These are phyloP conservation scores for Colletotrichum godetiae DNA, from an alignment of 2,329 filamentous ascomycete genomes.

Conservation along the genomic window DNA sequence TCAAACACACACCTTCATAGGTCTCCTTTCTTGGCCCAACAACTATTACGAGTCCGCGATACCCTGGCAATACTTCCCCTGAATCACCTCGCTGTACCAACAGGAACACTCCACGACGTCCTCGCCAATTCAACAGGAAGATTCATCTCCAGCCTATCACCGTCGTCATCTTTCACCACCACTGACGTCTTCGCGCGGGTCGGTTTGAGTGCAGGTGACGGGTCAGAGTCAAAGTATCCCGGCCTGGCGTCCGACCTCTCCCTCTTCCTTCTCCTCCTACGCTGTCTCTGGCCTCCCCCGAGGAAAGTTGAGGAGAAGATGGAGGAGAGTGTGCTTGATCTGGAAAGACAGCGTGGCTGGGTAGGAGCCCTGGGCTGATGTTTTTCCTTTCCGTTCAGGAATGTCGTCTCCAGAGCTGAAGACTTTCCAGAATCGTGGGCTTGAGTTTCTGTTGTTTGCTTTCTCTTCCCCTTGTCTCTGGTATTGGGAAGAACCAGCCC, in stretches of 20 bases:
- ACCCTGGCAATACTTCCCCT: neutral
- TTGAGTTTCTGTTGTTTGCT: neutral
- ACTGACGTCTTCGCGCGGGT: neutral
- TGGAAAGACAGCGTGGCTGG: neutral
- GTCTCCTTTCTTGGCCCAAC: no score
- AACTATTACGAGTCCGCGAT: no score
- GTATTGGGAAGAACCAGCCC: neutral
- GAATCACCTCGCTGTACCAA: neutral
- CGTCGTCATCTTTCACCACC: neutral
- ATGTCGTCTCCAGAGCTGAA: neutral
- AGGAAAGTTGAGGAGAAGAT: constrained; percentile 3
- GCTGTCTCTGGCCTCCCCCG: neutral
- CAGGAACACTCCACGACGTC: neutral
- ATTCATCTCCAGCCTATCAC: constrained; percentile 32
- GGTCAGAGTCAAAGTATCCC: constrained; percentile 29
- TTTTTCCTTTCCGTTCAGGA: neutral
- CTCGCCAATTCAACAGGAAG: constrained; percentile 18
- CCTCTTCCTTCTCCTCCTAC: constrained; percentile 7
- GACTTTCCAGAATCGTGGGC: no score
- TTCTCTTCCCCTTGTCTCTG: neutral
- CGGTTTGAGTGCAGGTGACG: neutral
- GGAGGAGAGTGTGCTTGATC: neutral
- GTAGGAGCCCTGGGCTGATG: neutral
- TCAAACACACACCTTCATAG: no score
- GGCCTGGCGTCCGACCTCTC: constrained; percentile 20